Evolutionary conservation across 371 early-diverging fungal species (phyloP).

Genomic region (Zychaea mexicana): DNA sequence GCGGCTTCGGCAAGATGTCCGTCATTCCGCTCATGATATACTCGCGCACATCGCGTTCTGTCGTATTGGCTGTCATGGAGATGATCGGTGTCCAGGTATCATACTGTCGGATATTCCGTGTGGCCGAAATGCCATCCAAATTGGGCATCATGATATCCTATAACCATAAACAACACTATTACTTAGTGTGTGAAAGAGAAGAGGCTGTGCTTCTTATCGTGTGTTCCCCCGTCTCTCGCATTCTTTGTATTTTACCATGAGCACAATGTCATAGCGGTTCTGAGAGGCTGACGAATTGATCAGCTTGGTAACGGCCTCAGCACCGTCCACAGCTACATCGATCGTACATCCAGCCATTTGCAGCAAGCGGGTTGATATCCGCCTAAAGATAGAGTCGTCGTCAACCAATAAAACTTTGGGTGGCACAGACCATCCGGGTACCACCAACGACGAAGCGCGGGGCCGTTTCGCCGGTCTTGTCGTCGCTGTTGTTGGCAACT

Average conservation of each 20-base stretch:
- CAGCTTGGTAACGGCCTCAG: constrained; percentile 60
- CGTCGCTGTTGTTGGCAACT: not conserved
- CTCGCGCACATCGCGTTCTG: constrained; percentile 31
- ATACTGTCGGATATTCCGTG: constrained; percentile 72
- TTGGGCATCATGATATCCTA: constrained; percentile 79
- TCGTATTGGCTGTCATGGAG: constrained; percentile 74
- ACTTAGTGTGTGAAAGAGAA: not conserved
- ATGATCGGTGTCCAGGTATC: constrained; percentile 76
- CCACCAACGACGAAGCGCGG: not conserved
- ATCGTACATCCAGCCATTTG: constrained; percentile 73
- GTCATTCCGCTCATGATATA: constrained; percentile 17
- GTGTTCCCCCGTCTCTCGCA: not conserved
- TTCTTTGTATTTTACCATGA: constrained; percentile 57
- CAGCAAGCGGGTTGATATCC: constrained; percentile 61
- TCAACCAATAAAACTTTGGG: constrained; percentile 76
- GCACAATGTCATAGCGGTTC: constrained; percentile 71
- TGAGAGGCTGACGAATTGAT: no score
- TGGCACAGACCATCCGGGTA: constrained; percentile 61
- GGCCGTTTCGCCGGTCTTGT: not conserved
- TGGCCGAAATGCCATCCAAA: constrained; percentile 74
- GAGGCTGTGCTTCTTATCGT: not conserved
- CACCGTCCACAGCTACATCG: constrained; percentile 76
- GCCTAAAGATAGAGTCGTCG: constrained; percentile 71
- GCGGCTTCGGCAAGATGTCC: constrained; percentile 13
- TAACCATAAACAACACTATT: no score